phyloP scores from a whole-genome alignment of 352 stramenopile genomes.

The Globisporangium nunn region DNA sequence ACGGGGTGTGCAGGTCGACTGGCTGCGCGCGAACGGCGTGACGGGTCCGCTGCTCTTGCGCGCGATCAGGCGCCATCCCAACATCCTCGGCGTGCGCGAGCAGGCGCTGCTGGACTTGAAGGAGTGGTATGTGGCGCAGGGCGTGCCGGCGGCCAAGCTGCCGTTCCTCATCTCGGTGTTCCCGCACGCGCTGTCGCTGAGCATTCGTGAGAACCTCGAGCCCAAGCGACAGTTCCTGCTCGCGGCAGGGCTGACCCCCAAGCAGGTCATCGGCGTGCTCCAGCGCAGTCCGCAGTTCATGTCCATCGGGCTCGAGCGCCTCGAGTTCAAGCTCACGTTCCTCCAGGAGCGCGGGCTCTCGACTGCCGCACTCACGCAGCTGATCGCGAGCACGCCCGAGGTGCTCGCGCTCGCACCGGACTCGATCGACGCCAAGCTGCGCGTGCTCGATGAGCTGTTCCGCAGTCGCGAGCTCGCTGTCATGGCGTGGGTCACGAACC shows the following conservation, averaged over 20 bases:
- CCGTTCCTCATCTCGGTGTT: slow-evolving; percentile 49
- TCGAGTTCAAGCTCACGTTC: slow-evolving; percentile 24
- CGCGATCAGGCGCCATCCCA: slow-evolving; percentile 27
- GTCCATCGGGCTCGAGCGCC: slow-evolving; percentile 23
- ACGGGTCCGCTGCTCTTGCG: slow-evolving; percentile 21
- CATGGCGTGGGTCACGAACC: slow-evolving; percentile 16
- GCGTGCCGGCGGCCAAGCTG: slow-evolving; percentile 28
- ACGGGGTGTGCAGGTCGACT: slow-evolving; percentile 18
- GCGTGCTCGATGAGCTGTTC: slow-evolving; percentile 32
- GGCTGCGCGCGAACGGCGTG: slow-evolving; percentile 25
- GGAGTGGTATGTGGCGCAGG: slow-evolving; percentile 32
- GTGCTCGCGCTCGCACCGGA: slow-evolving; percentile 25
- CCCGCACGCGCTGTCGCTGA: slow-evolving; percentile 27
- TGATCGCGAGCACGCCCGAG: slow-evolving; percentile 34
- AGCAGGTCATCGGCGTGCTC: slow-evolving; percentile 34
- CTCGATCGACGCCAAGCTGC: slow-evolving; percentile 35
- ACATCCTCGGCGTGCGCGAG: slow-evolving; percentile 27
- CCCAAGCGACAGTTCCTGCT: slow-evolving; percentile 33
- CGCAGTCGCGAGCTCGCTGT: slow-evolving; percentile 17
- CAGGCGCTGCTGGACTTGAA: slow-evolving; percentile 22
- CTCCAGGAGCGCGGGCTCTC: slow-evolving; percentile 25
- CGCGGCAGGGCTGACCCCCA: slow-evolving; percentile 22
- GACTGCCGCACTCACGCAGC: slow-evolving; percentile 20
- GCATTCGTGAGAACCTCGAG: slow-evolving; percentile 28
- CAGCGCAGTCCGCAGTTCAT: slow-evolving; percentile 35